Percentiles rank a stretch among this genome's conserved stretches.
phyloP scores from a whole-genome alignment of 1,139 yeast species.

The Trichomonascaceae sp. region DNA sequence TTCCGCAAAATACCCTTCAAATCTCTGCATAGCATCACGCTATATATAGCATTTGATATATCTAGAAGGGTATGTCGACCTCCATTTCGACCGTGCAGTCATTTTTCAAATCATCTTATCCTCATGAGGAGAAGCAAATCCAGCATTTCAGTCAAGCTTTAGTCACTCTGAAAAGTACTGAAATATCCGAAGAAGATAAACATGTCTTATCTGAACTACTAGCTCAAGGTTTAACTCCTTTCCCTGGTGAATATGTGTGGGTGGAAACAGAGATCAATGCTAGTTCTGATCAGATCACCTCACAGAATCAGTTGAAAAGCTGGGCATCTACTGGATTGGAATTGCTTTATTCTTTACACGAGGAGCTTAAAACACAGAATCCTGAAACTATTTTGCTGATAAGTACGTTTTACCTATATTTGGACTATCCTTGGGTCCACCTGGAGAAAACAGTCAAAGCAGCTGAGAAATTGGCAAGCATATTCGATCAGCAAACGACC shows the following conservation, averaged over 20 bases:
- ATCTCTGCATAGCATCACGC: too few species aligned
- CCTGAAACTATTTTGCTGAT: not conserved
- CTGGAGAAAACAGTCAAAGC: not conserved
- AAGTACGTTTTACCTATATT: slow-evolving; percentile 5
- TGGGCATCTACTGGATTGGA: not conserved
- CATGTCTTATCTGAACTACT: not conserved
- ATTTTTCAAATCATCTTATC: not conserved
- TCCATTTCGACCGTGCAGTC: not conserved
- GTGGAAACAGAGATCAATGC: slow-evolving; percentile 1
- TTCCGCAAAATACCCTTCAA: too few species aligned
- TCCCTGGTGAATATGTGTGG: not conserved
- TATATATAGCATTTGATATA: not conserved
- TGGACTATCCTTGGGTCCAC: slow-evolving; percentile 9
- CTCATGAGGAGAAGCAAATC: not conserved
- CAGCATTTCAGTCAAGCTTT: slow-evolving; percentile 10
- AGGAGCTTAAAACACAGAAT: not conserved
- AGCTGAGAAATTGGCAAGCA: not conserved
- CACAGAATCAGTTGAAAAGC: not conserved
- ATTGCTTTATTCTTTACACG: not conserved
- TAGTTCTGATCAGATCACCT: not conserved
- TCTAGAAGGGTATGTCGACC: too few species aligned
- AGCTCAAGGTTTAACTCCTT: not conserved
- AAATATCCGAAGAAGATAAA: not conserved
- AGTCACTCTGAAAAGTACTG: not conserved
- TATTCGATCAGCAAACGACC: not conserved